Evolutionary conservation across 257 asterid species (phyloP), one percentile per base, ranked within the genome.

Genomic region (Fraxinus quadrangulata): DNA sequence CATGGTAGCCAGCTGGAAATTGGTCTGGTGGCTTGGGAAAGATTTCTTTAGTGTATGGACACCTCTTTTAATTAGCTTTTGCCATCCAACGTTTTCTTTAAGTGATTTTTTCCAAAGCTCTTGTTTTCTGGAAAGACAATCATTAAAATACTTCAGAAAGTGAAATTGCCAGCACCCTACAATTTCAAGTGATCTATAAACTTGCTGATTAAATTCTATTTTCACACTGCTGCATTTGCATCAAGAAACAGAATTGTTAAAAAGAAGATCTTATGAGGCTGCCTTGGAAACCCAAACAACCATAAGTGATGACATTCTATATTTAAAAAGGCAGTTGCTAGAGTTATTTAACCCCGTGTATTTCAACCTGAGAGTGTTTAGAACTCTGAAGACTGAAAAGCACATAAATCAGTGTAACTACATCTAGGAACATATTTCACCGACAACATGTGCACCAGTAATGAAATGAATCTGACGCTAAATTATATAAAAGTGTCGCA

Each of bases 11-110:
- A 68, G 74, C 89, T 91, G 96, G 96, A 84, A 83, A 91, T 89
- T 94, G 90, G 96, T 51, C 84, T 87, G 74, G 92, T 90, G 59
- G 96, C 96, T 39, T 93, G 96, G 97, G 96, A 92, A 26, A 94
- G 80, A 91, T 87, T 93, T 90, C 84, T 87, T 90, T 8, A 97
- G 96, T 51, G 97, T 91, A 88, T 92, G 97, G 73, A 81, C 83
- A 2, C 98, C 96, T 84, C 97, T 92, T 88, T 94, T 92, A 75
- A 92, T 86, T 67, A 91, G 81, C 81, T 84, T 84, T 81, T 91
- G 96, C 97, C 98, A 94, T 77, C 98, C 97, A 24, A 34, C 76
- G 16, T 89, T 92, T 66, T 75, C 76, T 78, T 59, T 78, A 31
- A 84, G 82, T 73, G 80, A 80, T 73, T 69, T 80, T 77, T 17